Evolutionary conservation across 257 asterid genomes (phyloP), one percentile per base, ranked within the genome.

Genomic region (Leptodermis oblonga): DNA sequence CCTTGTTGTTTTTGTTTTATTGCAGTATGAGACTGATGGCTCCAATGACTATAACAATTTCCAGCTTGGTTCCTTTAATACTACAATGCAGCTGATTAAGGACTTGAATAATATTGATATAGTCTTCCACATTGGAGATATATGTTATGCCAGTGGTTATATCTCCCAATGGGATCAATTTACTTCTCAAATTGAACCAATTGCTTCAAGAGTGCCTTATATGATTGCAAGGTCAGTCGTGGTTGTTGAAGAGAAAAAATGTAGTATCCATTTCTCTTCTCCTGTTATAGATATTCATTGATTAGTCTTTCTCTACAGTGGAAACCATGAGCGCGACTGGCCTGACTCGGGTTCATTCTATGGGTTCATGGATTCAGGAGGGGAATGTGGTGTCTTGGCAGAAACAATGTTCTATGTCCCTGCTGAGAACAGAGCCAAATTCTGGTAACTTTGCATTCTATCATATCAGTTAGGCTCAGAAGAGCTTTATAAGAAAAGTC

Each of bases 101-200:
- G 97, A 86, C 81, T 72, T 93, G 72, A 79, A 86, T 75, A 82
- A 87, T 79, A 83, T 87, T 70, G 99, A 89, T 51, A 84, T 92
- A 45, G 92, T 92, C 64, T 90, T 92, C 77, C 97, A 92, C 80
- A 92, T 90, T 64, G 97, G 98, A 15, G 97, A 92, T 65, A 90
- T 92, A 22, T 76, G 81, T 65, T 92, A 92, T 69, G 95, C 98
- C 64, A 87, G 81, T 69, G 97, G 97, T 12, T 92, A 92, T 62
- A 75, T 92, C 65, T 92, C 98, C 3, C 95, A 92, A 68, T 92
- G 98, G 98, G 98, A 92, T 74, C 98, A 90, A 69, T 92, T 92
- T 78, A 90, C 97, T 71, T 75, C 98, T 74, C 95, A 87, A 81
- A 70, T 92, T 22, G 97, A 92, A 80, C 95, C 90, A 1, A 84